These are phyloP conservation scores for Helicocarpus griseus DNA, from an alignment of 2,329 filamentous ascomycete genomes.

Conservation along the genomic window DNA sequence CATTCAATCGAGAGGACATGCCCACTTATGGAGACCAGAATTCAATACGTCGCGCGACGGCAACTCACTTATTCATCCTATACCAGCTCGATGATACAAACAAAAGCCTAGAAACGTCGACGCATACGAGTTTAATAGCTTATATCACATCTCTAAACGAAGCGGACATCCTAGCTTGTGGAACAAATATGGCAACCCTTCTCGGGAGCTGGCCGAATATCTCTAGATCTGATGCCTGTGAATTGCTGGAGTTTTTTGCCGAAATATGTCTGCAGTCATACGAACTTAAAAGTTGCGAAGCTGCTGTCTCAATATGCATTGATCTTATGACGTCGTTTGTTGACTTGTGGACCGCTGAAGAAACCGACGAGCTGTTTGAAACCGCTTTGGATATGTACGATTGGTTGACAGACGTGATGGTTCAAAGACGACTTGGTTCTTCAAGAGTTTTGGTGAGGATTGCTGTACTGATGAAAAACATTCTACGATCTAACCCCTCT, in stretches of 20 bases:
- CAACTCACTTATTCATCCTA: slow-evolving; percentile 26
- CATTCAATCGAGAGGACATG: slow-evolving; percentile 23
- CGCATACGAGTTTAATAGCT: slow-evolving; percentile 17
- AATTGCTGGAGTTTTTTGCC: slow-evolving; percentile 39
- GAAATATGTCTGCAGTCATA: slow-evolving; percentile 43
- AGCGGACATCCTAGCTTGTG: slow-evolving; percentile 28
- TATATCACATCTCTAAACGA: slow-evolving; percentile 30
- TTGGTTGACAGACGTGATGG: slow-evolving; percentile 59
- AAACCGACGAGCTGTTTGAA: slow-evolving; percentile 51
- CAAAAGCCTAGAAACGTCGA: background rate
- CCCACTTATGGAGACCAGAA: slow-evolving; percentile 22
- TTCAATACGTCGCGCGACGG: slow-evolving; percentile 29
- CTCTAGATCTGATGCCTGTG: slow-evolving; percentile 29
- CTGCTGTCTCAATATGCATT: slow-evolving; percentile 57
- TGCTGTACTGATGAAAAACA: slow-evolving; percentile 56
- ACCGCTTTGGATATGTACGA: slow-evolving; percentile 67
- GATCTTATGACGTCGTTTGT: slow-evolving; percentile 57
- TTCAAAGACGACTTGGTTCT: slow-evolving; percentile 62
- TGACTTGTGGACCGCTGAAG: slow-evolving; percentile 50
- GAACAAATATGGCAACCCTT: slow-evolving; percentile 22
- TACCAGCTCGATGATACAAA: slow-evolving; percentile 12
- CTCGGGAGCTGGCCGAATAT: slow-evolving; percentile 15
- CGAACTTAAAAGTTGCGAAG: slow-evolving; percentile 64
- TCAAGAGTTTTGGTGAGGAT: slow-evolving; percentile 57
- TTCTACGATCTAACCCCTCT: slow-evolving; percentile 57